Evolutionary conservation across 176 grass and related monocot genomes (phyloP).

Genomic region (Musa troglodytarum): DNA sequence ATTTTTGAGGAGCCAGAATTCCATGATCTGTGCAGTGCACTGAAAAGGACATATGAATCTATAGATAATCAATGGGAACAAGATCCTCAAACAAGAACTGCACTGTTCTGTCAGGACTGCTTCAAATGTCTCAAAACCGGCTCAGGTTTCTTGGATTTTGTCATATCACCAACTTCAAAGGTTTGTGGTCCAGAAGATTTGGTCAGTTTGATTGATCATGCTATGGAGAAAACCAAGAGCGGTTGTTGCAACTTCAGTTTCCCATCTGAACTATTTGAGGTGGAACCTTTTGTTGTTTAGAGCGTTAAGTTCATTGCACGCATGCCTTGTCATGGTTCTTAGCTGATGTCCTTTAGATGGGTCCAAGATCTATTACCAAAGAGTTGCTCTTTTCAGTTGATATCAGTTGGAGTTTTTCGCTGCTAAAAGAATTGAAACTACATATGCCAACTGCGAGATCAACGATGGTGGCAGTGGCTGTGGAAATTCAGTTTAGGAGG

Average conservation of each 20-base stretch:
- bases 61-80: slow-evolving; percentile 19
- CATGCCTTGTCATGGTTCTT: background rate
- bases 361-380: background rate
- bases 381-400: background rate
- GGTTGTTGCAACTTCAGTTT: background rate
- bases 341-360: background rate
- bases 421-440: background rate
- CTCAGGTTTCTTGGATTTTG: slow-evolving; percentile 31
- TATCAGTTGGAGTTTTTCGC: background rate
- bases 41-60: slow-evolving; percentile 39
- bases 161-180: slow-evolving; percentile 24
- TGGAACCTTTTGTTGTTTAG: background rate
- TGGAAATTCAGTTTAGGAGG: background rate
- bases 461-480: background rate
- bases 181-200: slow-evolving; percentile 57
- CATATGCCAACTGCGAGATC: background rate
- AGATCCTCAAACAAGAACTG: slow-evolving; percentile 6
- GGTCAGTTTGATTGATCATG: slow-evolving; percentile 39
- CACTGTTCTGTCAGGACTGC: slow-evolving; percentile 21
- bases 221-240: slow-evolving; percentile 9
- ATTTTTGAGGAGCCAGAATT: slow-evolving; percentile 62
- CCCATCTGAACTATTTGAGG: slow-evolving; percentile 2
- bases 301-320: background rate
- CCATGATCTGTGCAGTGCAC: slow-evolving; percentile 37
- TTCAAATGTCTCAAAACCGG: slow-evolving; percentile 36